Evolutionary conservation across 2,329 filamentous ascomycete genomes (phyloP).

Genomic region (Diplodia mutila): DNA sequence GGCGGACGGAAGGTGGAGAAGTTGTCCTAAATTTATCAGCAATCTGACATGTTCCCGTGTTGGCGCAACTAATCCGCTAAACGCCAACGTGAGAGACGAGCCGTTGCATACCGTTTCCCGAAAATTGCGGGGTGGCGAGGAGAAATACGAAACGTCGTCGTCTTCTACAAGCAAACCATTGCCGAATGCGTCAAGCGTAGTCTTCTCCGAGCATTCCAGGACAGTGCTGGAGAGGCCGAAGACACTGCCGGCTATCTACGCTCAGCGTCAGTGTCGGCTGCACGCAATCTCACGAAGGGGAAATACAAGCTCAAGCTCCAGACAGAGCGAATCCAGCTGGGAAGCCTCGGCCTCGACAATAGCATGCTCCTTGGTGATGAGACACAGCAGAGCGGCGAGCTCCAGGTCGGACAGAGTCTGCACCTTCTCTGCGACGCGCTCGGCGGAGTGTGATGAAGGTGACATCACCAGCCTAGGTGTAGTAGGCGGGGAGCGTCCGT

Average conservation of each 20-base stretch:
- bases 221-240: slow-evolving; percentile 74
- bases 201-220: slow-evolving; percentile 72
- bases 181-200: slow-evolving; percentile 80
- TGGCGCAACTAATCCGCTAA: not conserved
- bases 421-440: slow-evolving; percentile 61
- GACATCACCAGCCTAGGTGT: slow-evolving; percentile 8
- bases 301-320: slow-evolving; percentile 71
- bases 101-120: not conserved
- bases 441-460: slow-evolving; percentile 2
- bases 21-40: slow-evolving; percentile 14
- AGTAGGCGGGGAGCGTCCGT: not conserved
- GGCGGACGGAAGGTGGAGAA: slow-evolving; percentile 8
- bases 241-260: slow-evolving; percentile 66
- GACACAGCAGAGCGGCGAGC: slow-evolving; percentile 79
- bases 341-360: slow-evolving; percentile 73
- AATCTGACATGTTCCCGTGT: not conserved
- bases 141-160: slow-evolving; percentile 32
- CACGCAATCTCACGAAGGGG: not conserved
- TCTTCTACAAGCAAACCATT: slow-evolving; percentile 63
- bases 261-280: slow-evolving; percentile 26
- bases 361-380: slow-evolving; percentile 83
- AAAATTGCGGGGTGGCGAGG: slow-evolving; percentile 29
- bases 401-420: slow-evolving; percentile 85
- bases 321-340: slow-evolving; percentile 68
- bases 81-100: not conserved